These are phyloP conservation scores for Craspedostauros australis DNA, from an alignment of 108 stramenopile species.

Conservation along the genomic window DNA sequence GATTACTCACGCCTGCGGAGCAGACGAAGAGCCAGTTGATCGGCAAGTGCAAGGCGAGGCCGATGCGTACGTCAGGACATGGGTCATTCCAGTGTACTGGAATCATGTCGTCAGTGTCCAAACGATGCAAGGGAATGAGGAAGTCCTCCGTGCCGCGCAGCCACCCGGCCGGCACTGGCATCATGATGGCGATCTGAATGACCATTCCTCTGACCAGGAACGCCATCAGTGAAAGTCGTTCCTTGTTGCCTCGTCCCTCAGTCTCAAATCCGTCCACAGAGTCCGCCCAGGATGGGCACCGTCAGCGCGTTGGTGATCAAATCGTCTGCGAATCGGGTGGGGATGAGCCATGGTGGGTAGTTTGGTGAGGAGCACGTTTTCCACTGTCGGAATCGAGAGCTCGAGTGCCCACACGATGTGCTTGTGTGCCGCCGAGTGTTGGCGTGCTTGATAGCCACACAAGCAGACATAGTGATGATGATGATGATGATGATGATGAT, in stretches of 20 bases:
- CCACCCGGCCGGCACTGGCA: constrained; percentile 56
- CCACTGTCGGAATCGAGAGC: constrained; percentile 17
- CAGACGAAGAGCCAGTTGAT: constrained; percentile 50
- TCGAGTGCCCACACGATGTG: no score
- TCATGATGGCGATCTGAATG: constrained; percentile 38
- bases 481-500: no score
- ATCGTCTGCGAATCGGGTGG: constrained; percentile 25
- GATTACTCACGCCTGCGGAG: constrained; percentile 37
- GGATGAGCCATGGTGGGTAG: constrained; percentile 38
- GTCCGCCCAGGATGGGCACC: constrained; percentile 23
- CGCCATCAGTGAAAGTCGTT: constrained; percentile 30
- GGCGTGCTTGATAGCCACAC: no score
- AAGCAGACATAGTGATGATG: no score
- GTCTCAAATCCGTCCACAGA: neutral
- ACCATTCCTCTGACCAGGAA: constrained; percentile 43
- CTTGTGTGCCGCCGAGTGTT: no score
- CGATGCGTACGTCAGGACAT: constrained; percentile 44
- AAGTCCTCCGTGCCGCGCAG: constrained; percentile 31
- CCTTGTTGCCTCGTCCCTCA: neutral
- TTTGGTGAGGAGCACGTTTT: constrained; percentile 26
- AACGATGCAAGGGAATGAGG: constrained; percentile 38
- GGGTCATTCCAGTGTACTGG: constrained; percentile 47
- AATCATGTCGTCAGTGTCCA: constrained; percentile 55
- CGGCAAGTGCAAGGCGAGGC: constrained; percentile 45
- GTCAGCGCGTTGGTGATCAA: constrained; percentile 30